Percentiles rank a stretch among this genome's conserved stretches.
Conservation (phyloP, 495 filamentous ascomycete genomes). For the Aspergillus affinis region DNA sequence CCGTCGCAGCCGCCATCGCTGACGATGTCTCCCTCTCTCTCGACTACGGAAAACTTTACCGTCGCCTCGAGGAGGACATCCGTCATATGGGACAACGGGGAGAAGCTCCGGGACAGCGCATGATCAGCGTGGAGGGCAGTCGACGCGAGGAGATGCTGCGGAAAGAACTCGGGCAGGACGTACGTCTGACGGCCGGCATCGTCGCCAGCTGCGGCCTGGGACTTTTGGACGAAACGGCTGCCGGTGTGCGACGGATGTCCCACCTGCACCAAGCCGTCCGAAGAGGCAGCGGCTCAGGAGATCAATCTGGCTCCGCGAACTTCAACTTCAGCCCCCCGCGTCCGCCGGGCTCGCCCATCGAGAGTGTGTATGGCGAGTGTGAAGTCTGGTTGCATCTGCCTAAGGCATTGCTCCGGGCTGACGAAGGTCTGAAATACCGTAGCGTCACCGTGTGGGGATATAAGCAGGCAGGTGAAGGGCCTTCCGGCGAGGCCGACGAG, state of each 20-base stretch:
- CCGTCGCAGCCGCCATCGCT: constrained; percentile 39
- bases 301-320: background rate
- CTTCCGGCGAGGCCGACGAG: constrained; percentile 12
- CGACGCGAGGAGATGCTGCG: constrained; percentile 34
- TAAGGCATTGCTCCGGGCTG: constrained; percentile 43
- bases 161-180: constrained; percentile 34
- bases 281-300: constrained; percentile 27
- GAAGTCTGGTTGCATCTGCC: constrained; percentile 44
- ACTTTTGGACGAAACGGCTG: constrained; percentile 43
- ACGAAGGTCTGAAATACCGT: constrained; percentile 43
- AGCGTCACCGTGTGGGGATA: constrained; percentile 43
- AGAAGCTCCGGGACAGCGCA: constrained; percentile 24
- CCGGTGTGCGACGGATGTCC: constrained; percentile 41
- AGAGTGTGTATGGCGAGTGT: constrained; percentile 36
- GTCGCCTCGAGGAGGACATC: constrained; percentile 42
- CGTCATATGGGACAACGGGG: constrained; percentile 29
- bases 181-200: constrained; percentile 38
- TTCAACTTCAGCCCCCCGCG: background rate
- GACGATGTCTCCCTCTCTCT: constrained; percentile 48
- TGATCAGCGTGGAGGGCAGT: constrained; percentile 35
- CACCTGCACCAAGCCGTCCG: constrained; percentile 30
- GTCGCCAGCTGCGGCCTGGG: constrained; percentile 40
- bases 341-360: constrained; percentile 23
- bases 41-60: constrained; percentile 51
- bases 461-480: constrained; percentile 17